Conservation (phyloP, 163 green algal species). For the Chlorella variabilis region DNA sequence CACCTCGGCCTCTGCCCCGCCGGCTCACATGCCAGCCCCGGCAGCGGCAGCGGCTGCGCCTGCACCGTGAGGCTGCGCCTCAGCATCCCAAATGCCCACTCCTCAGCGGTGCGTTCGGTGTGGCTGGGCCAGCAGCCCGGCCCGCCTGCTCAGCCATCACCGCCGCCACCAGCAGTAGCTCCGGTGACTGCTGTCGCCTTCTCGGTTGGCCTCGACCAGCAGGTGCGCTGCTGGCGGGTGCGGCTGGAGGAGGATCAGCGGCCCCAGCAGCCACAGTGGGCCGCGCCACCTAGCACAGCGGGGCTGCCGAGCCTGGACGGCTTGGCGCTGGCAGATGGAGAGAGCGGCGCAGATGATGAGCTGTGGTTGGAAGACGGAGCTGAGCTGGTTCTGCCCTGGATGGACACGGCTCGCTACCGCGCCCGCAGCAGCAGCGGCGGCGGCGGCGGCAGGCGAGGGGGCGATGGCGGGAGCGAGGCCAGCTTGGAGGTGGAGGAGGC, state of each 20-base stretch:
- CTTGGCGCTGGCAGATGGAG: neutral
- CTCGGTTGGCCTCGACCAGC: constrained; percentile 60
- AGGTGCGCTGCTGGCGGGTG: constrained; percentile 54
- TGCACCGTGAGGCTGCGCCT: constrained; percentile 2
- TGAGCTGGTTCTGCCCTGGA: too few species aligned
- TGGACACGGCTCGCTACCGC: neutral
- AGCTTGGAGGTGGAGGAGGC: constrained; percentile 11
- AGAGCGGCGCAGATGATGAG: too few species aligned
- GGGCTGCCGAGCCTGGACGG: neutral
- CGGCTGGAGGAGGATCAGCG: neutral
- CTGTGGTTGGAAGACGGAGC: too few species aligned
- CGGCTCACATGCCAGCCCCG: neutral
- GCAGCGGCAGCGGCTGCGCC: neutral
- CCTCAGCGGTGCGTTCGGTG: constrained; percentile 52
- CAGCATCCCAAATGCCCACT: constrained; percentile 41
- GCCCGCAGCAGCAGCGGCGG: neutral
- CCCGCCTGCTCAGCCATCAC: too few species aligned
- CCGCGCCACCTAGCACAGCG: neutral
- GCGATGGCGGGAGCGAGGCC: neutral
- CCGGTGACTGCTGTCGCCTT: constrained; percentile 13
- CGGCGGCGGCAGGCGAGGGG: neutral
- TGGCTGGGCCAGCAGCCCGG: constrained; percentile 29
- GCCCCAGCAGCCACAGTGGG: too few species aligned
- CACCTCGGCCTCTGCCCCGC: neutral
- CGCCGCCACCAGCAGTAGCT: neutral